A percentile compares a stretch with the other conserved stretches of the same genome.
These are phyloP conservation scores for Cucumis cinereus DNA, from an alignment of 306 rosid genomes.

Conservation along the genomic window DNA sequence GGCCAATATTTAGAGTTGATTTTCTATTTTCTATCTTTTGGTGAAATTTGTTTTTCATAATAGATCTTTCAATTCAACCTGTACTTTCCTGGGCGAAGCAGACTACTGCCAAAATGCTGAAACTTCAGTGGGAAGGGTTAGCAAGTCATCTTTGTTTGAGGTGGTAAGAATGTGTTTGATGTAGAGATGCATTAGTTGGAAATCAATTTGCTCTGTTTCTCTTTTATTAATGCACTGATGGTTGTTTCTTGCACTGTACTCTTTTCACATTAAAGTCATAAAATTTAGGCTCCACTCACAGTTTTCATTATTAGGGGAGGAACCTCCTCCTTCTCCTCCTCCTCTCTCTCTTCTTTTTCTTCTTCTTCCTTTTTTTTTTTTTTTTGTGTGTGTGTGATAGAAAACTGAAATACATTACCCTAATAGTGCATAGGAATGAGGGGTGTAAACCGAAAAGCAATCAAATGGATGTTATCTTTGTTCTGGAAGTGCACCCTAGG, in stretches of 20 bases:
- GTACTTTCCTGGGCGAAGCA: slow-evolving; percentile 40
- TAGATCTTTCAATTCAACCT: slow-evolving; percentile 55
- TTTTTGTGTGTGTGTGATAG: too few species aligned
- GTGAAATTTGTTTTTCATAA: slow-evolving; percentile 34
- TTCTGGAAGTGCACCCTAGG: neutral
- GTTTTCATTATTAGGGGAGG: neutral
- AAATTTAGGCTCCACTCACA: neutral
- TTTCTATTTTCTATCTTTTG: slow-evolving; percentile 18
- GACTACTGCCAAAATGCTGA: slow-evolving; percentile 42
- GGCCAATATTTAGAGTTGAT: slow-evolving; percentile 19
- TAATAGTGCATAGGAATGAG: neutral
- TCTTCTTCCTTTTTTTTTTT: too few species aligned
- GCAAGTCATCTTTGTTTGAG: slow-evolving; percentile 32
- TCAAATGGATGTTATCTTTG: neutral
- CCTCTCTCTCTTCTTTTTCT: too few species aligned
- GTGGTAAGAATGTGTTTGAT: slow-evolving; percentile 48
- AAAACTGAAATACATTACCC: neutral
- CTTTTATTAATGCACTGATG: neutral
- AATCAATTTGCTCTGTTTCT: slow-evolving; percentile 9
- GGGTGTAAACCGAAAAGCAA: neutral
- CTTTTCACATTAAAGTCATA: neutral
- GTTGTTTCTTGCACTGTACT: neutral
- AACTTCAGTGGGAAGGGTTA: slow-evolving; percentile 44
- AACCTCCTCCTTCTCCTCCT: too few species aligned
- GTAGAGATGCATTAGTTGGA: slow-evolving; percentile 25